phyloP scores from a whole-genome alignment of 352 stramenopile species.

The Pythium coloratum region DNA sequence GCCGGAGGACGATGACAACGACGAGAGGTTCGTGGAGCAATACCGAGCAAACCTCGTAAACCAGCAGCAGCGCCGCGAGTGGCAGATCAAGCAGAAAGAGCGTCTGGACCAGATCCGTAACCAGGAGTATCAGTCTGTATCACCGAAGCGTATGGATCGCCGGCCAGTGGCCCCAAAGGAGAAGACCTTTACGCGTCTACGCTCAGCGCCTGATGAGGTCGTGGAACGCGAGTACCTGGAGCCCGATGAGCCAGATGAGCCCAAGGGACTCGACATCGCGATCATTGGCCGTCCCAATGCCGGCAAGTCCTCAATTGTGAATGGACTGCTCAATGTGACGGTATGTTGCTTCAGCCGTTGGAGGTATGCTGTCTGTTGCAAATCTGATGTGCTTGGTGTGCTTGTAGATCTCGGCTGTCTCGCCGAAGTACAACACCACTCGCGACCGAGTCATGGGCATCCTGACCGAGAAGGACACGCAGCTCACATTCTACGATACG shows the following conservation, averaged over 20 bases:
- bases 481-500: slow-evolving; percentile 87
- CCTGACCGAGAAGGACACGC: slow-evolving; percentile 65
- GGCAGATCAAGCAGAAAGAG: slow-evolving; percentile 17
- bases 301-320: slow-evolving; percentile 88
- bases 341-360: slow-evolving; percentile 25
- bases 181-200: slow-evolving; percentile 75
- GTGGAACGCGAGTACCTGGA: slow-evolving; percentile 72
- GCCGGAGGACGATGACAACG: slow-evolving; percentile 28
- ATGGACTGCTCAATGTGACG: slow-evolving; percentile 73
- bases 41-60: slow-evolving; percentile 22
- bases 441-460: slow-evolving; percentile 79
- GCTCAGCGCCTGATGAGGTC: slow-evolving; percentile 58
- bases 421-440: slow-evolving; percentile 89
- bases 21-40: slow-evolving; percentile 18
- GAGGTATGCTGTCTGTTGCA: neutral
- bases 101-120: slow-evolving; percentile 8
- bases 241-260: slow-evolving; percentile 65
- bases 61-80: slow-evolving; percentile 19
- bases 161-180: slow-evolving; percentile 32
- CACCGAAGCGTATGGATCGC: slow-evolving; percentile 16
- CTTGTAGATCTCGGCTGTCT: slow-evolving; percentile 72
- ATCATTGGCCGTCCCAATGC: slow-evolving; percentile 87
- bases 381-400: neutral
- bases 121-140: neutral
- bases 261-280: slow-evolving; percentile 70